A percentile compares a stretch with the other conserved stretches of the same genome.
These are phyloP conservation scores for Daldinia vernicosa DNA, from an alignment of 495 filamentous ascomycete genomes.

Conservation along the genomic window DNA sequence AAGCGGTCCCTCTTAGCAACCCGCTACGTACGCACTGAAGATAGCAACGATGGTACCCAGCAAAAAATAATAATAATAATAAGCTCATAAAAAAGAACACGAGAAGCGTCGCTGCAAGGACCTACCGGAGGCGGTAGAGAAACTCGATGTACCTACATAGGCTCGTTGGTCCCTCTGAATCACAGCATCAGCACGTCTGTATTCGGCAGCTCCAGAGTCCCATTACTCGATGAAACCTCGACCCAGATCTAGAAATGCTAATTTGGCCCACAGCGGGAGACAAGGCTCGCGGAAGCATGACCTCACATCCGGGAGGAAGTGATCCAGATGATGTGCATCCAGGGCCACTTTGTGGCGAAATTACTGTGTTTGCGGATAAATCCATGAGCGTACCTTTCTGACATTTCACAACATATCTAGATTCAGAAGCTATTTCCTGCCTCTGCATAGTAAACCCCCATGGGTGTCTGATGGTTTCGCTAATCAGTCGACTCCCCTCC, in stretches of 20 bases:
- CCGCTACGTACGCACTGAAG: slow-evolving; percentile 24
- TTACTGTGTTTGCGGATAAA: slow-evolving; percentile 46
- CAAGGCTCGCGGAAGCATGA: slow-evolving; percentile 46
- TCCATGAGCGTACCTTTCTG: slow-evolving; percentile 30
- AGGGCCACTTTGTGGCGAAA: slow-evolving; percentile 44
- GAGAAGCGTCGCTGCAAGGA: slow-evolving; percentile 34
- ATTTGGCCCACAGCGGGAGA: slow-evolving; percentile 44
- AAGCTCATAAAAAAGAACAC: slow-evolving; percentile 3
- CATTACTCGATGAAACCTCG: slow-evolving; percentile 44
- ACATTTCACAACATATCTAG: slow-evolving; percentile 38
- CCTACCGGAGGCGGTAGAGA: slow-evolving; percentile 31
- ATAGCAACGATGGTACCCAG: slow-evolving; percentile 35
- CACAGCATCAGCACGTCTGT: slow-evolving; percentile 34
- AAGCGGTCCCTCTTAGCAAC: slow-evolving; percentile 19
- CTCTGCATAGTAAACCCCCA: slow-evolving; percentile 21
- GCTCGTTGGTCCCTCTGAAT: slow-evolving; percentile 14
- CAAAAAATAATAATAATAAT: too few relatives aligned
- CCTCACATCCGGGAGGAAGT: slow-evolving; percentile 42
- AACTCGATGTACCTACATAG: slow-evolving; percentile 23
- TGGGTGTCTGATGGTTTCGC: slow-evolving; percentile 26
- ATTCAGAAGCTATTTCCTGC: slow-evolving; percentile 37
- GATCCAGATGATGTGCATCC: slow-evolving; percentile 46
- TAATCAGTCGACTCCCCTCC: slow-evolving; percentile 25
- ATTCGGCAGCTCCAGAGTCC: slow-evolving; percentile 45
- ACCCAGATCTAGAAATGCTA: slow-evolving; percentile 46